Evolutionary conservation across 495 filamentous ascomycete genomes (phyloP).

Genomic region (Penicillium robsamsonii): DNA sequence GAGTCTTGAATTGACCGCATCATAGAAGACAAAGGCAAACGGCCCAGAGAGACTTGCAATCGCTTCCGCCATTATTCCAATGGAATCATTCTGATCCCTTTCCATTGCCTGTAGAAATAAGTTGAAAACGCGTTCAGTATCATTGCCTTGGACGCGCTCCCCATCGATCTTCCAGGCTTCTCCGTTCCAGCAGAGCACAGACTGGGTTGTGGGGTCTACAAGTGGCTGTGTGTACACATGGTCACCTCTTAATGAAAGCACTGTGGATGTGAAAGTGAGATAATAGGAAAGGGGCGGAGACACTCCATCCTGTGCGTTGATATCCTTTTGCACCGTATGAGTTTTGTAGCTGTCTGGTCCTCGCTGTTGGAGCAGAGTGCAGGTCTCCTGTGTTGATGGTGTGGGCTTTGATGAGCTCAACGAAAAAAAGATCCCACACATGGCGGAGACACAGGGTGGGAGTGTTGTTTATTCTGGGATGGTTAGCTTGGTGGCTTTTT

Average conservation of each 20-base stretch:
- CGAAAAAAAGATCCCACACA: slow-evolving; percentile 69
- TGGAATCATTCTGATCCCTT: slow-evolving; percentile 17
- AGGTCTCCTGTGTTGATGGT: slow-evolving; percentile 41
- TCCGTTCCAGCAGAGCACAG: slow-evolving; percentile 95
- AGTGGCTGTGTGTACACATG: slow-evolving; percentile 73
- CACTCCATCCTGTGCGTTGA: slow-evolving; percentile 19
- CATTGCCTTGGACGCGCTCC: slow-evolving; percentile 61
- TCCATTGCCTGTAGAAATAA: slow-evolving; percentile 53
- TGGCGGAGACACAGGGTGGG: slow-evolving; percentile 26
- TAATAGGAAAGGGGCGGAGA: slow-evolving; percentile 30
- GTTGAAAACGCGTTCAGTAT: slow-evolving; percentile 70
- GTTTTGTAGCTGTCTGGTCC: slow-evolving; percentile 55
- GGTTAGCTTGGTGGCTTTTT: slow-evolving; percentile 10
- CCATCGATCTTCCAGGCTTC: slow-evolving; percentile 82
- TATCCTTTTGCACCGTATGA: slow-evolving; percentile 28
- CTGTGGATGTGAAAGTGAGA: slow-evolving; percentile 74
- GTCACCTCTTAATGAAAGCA: slow-evolving; percentile 79
- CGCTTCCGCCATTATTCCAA: slow-evolving; percentile 46
- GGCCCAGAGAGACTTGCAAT: slow-evolving; percentile 73
- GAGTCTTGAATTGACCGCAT: slow-evolving; percentile 55
- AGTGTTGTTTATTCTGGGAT: slow-evolving; percentile 8
- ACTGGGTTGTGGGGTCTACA: slow-evolving; percentile 55
- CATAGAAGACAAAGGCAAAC: slow-evolving; percentile 88
- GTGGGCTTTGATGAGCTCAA: slow-evolving; percentile 35
- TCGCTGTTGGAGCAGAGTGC: slow-evolving; percentile 45